Evolutionary conservation across 352 stramenopile genomes (phyloP).

Genomic region (Halophytophthora batemanensis): DNA sequence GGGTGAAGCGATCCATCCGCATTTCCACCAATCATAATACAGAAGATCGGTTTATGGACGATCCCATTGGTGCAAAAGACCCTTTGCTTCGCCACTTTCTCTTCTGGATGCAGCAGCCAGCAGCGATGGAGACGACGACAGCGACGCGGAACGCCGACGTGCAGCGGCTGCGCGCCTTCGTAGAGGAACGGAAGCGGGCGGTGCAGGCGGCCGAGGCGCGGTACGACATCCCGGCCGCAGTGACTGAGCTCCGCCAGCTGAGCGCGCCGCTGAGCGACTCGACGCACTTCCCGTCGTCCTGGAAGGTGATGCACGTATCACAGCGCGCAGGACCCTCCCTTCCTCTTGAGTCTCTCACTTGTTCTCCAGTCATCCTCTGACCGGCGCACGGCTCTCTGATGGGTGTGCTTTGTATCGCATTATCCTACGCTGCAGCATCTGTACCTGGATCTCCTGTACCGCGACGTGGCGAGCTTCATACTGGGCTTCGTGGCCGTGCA

Average conservation of each 20-base stretch:
- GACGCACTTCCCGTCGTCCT: slow-evolving; percentile 27
- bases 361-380: too few relatives aligned
- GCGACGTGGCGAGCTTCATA: slow-evolving; percentile 49
- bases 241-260: slow-evolving; percentile 30
- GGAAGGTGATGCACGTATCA: slow-evolving; percentile 36
- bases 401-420: not conserved
- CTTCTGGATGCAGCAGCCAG: too few relatives aligned
- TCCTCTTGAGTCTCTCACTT: not conserved
- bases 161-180: slow-evolving; percentile 44
- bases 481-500: slow-evolving; percentile 52
- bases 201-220: slow-evolving; percentile 41
- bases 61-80: too few relatives aligned
- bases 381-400: too few relatives aligned
- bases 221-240: slow-evolving; percentile 41
- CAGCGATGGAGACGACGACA: too few relatives aligned
- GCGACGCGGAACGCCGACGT: slow-evolving; percentile 14
- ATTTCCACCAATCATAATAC: too few relatives aligned
- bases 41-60: too few relatives aligned
- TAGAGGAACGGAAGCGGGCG: slow-evolving; percentile 43
- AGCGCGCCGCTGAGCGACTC: slow-evolving; percentile 28
- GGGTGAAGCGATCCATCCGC: too few relatives aligned
- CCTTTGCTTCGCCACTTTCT: too few relatives aligned
- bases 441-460: slow-evolving; percentile 56
- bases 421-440: slow-evolving; percentile 24
- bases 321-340: too few relatives aligned